Conservation (phyloP, 495 filamentous ascomycete species). For the Cercophora newfieldiana region DNA sequence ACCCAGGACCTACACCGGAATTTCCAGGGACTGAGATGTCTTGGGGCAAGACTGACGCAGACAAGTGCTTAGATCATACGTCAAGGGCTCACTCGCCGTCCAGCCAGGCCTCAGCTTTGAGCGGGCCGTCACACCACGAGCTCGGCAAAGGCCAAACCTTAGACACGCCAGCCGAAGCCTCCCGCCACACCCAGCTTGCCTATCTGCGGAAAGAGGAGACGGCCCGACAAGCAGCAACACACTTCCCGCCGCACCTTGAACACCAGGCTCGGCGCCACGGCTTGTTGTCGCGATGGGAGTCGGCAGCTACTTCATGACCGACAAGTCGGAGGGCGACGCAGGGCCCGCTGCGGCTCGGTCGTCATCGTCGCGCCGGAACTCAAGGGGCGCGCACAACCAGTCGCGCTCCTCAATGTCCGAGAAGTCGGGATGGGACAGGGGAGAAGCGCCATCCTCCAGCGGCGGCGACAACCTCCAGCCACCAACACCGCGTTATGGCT, state of each 20-base stretch:
- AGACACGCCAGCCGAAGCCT: background rate
- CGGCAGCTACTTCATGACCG: constrained; percentile 60
- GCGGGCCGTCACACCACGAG: background rate
- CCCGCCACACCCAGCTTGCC: background rate
- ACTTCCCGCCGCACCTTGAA: background rate
- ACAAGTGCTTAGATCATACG: background rate
- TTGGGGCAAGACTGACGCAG: background rate
- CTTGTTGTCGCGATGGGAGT: constrained; percentile 54
- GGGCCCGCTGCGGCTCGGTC: constrained; percentile 2
- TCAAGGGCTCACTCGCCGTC: background rate
- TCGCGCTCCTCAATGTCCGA: constrained; percentile 27
- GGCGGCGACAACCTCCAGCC: constrained; percentile 48
- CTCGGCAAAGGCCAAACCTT: constrained; percentile 7
- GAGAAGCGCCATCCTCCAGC: constrained; percentile 7
- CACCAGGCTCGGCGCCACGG: constrained; percentile 11
- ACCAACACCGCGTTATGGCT: constrained; percentile 45
- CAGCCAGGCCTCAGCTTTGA: background rate
- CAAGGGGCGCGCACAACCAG: background rate
- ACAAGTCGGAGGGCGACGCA: constrained; percentile 40
- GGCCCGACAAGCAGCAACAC: background rate
- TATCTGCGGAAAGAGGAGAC: background rate
- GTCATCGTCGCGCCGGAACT: background rate
- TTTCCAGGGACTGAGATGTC: background rate
- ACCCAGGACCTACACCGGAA: background rate
- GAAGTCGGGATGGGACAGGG: constrained; percentile 16